Evolutionary conservation across 768 basidiomycete genomes (phyloP).

Genomic region (Leucocoprinus leucothites): DNA sequence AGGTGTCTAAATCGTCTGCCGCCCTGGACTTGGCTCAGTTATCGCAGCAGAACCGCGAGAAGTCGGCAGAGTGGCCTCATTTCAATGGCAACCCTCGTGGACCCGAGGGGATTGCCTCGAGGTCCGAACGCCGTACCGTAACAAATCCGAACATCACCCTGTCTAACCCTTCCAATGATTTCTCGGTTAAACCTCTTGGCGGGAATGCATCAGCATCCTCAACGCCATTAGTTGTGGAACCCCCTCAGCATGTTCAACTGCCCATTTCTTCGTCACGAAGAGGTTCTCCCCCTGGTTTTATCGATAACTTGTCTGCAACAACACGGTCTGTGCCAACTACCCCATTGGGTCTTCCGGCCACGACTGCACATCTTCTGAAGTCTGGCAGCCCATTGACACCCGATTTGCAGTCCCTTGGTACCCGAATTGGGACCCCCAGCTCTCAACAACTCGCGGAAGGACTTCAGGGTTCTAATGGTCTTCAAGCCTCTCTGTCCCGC

Average conservation of each 20-base stretch:
- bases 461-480: slow-evolving; percentile 47
- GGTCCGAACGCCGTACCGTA: slow-evolving; percentile 65
- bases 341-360: slow-evolving; percentile 58
- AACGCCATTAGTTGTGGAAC: slow-evolving; percentile 49
- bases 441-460: slow-evolving; percentile 50
- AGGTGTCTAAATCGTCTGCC: slow-evolving; percentile 87
- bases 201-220: slow-evolving; percentile 54
- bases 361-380: slow-evolving; percentile 52
- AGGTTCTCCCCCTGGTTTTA: slow-evolving; percentile 65
- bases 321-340: slow-evolving; percentile 85
- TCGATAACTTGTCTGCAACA: slow-evolving; percentile 57
- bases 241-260: slow-evolving; percentile 57
- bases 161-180: slow-evolving; percentile 52
- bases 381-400: slow-evolving; percentile 65
- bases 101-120: slow-evolving; percentile 53
- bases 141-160: slow-evolving; percentile 73
- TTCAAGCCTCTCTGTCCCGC: slow-evolving; percentile 73
- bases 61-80: slow-evolving; percentile 93
- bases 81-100: slow-evolving; percentile 65
- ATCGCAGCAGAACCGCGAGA: slow-evolving; percentile 76
- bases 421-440: slow-evolving; percentile 52
- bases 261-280: slow-evolving; percentile 61
- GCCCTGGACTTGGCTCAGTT: slow-evolving; percentile 91
- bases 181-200: slow-evolving; percentile 36
- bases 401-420: slow-evolving; percentile 56